These are phyloP conservation scores for Ascochyta koolunga DNA, from an alignment of 2,329 filamentous ascomycete genomes.

Conservation along the genomic window DNA sequence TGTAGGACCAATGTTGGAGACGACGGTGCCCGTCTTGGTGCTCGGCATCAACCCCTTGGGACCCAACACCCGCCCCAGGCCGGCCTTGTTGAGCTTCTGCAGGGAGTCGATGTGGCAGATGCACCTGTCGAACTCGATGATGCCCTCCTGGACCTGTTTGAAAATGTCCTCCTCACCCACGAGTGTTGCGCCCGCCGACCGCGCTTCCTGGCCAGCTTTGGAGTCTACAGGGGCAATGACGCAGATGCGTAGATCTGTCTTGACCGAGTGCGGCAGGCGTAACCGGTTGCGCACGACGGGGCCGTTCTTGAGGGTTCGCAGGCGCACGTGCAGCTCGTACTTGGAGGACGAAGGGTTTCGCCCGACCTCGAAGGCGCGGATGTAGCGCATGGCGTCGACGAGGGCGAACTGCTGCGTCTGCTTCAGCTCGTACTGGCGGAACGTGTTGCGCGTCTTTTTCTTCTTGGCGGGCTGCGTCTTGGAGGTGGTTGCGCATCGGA, in stretches of 20 bases:
- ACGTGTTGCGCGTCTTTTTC: constrained; percentile 70
- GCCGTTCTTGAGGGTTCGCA: constrained; percentile 84
- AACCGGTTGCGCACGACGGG: constrained; percentile 87
- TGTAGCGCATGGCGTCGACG: constrained; percentile 94
- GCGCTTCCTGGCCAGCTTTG: constrained; percentile 73
- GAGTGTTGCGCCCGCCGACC: constrained; percentile 76
- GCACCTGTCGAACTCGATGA: constrained; percentile 85
- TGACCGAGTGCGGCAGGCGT: constrained; percentile 85
- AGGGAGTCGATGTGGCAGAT: constrained; percentile 84
- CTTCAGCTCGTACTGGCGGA: constrained; percentile 67
- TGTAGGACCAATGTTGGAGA: constrained; percentile 74
- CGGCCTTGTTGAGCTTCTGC: constrained; percentile 79
- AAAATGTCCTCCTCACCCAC: constrained; percentile 90
- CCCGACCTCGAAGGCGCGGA: constrained; percentile 92
- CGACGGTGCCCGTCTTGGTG: constrained; percentile 84
- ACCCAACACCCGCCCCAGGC: constrained; percentile 80
- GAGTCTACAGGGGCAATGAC: constrained; percentile 89
- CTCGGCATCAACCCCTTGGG: constrained; percentile 93
- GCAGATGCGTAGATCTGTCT: constrained; percentile 85
- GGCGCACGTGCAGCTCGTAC: constrained; percentile 85
- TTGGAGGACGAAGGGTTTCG: constrained; percentile 74
- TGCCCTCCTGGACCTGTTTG: constrained; percentile 73
- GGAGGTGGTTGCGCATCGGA: constrained; percentile 50
- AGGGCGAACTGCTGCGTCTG: constrained; percentile 77
- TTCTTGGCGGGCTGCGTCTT: constrained; percentile 51